A percentile compares a stretch with the other conserved stretches of the same genome.
phyloP scores from a whole-genome alignment of 176 grass and related monocot genomes.

The Triticum timopheevii region DNA sequence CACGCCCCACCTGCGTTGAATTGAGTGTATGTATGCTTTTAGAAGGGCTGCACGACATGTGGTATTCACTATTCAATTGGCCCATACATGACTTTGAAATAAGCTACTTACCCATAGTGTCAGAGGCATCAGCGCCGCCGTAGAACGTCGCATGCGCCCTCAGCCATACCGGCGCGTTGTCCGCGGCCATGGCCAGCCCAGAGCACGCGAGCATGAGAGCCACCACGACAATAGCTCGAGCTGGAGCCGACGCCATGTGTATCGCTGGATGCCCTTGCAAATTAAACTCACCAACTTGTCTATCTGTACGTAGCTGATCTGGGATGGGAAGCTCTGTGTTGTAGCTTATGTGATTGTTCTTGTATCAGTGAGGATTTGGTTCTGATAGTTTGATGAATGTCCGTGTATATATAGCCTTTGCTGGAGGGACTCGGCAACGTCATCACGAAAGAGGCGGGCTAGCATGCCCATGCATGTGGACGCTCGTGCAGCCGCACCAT shows the following conservation, averaged over 20 bases:
- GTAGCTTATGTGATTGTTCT: neutral
- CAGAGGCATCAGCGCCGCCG: constrained; percentile 41
- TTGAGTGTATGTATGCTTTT: neutral
- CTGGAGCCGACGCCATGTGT: neutral
- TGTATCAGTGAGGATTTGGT: neutral
- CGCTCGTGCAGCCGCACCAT: neutral
- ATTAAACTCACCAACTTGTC: neutral
- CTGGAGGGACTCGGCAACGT: neutral
- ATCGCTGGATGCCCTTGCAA: neutral
- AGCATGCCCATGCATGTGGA: neutral
- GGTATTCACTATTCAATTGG: no score
- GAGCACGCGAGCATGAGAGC: neutral
- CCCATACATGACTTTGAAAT: neutral
- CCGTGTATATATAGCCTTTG: constrained; percentile 16
- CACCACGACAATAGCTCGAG: neutral
- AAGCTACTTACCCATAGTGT: constrained; percentile 40
- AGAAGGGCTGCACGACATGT: neutral
- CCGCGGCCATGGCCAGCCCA: neutral
- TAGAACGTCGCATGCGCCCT: constrained; percentile 45
- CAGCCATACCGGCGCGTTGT: neutral
- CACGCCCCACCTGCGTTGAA: constrained; percentile 49
- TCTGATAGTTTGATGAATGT: no score
- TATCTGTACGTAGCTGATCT: neutral
- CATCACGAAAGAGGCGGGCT: neutral
- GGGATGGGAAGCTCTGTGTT: neutral